A percentile compares a stretch with the other conserved stretches of the same genome.
These are phyloP conservation scores for Rhododendron vialii DNA, from an alignment of 148 eudicot species.

Conservation along the genomic window DNA sequence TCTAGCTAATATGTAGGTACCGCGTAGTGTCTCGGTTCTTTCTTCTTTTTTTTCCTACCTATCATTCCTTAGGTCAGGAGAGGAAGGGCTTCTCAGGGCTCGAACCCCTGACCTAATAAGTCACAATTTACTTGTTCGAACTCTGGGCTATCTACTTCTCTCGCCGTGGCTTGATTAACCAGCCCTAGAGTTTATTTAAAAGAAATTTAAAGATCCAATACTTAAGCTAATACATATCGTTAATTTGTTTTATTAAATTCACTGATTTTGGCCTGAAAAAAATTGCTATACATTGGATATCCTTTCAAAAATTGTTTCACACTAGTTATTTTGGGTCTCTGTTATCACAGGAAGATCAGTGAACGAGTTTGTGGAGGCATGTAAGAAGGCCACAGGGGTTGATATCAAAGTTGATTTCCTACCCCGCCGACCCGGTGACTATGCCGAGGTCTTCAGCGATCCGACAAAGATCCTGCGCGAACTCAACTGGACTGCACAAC, in stretches of 20 bases:
- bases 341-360: slow-evolving; percentile 48
- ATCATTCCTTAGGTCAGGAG: neutral
- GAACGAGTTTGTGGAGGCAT: slow-evolving; percentile 52
- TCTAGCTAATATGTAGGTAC: neutral
- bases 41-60: neutral
- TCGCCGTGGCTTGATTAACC: neutral
- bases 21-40: neutral
- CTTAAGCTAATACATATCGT: neutral
- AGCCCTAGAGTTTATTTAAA: neutral
- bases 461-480: slow-evolving; percentile 38
- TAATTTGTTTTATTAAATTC: too few relatives aligned
- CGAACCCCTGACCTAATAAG: neutral
- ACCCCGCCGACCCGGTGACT: slow-evolving; percentile 49
- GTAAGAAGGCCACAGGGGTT: slow-evolving; percentile 44
- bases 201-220: neutral
- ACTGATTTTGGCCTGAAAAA: neutral
- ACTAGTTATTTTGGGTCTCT: neutral
- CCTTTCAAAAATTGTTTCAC: neutral
- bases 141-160: neutral
- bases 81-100: neutral
- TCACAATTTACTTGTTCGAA: neutral
- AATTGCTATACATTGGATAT: neutral
- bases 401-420: slow-evolving; percentile 38
- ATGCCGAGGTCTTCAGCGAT: slow-evolving; percentile 48
- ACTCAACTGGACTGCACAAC: slow-evolving; percentile 41